These are phyloP conservation scores for Candida orba DNA, from an alignment of 805 yeast species.

Conservation along the genomic window DNA sequence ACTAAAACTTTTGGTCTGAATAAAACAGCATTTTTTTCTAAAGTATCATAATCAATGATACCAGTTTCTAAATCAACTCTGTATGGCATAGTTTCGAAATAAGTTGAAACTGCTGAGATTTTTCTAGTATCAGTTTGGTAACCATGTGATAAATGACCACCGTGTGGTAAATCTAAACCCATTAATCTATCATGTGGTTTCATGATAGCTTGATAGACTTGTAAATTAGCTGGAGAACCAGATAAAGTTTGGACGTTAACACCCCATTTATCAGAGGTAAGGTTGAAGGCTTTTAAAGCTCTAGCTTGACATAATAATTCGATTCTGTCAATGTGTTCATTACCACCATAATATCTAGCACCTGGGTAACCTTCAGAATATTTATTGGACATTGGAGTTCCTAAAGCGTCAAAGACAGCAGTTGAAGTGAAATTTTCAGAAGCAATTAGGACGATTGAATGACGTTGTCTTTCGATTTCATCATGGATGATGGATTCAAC, in stretches of 20 bases:
- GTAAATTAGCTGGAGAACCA: slow-evolving; percentile 95
- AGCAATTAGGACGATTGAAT: slow-evolving; percentile 87
- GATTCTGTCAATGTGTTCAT: slow-evolving; percentile 86
- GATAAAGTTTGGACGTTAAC: slow-evolving; percentile 93
- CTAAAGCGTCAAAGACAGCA: slow-evolving; percentile 89
- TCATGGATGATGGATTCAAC: slow-evolving; percentile 68
- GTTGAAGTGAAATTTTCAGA: slow-evolving; percentile 95
- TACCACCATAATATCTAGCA: slow-evolving; percentile 97
- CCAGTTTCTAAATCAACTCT: slow-evolving; percentile 84
- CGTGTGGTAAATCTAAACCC: slow-evolving; percentile 98
- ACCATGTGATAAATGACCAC: slow-evolving; percentile 97
- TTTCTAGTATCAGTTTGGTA: slow-evolving; percentile 87
- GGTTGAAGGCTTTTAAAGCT: slow-evolving; percentile 76
- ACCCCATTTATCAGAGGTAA: slow-evolving; percentile 86
- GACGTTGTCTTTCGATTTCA: slow-evolving; percentile 82
- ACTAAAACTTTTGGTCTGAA: slow-evolving; percentile 93
- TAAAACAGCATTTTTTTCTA: slow-evolving; percentile 73
- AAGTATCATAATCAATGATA: slow-evolving; percentile 81
- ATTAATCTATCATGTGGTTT: slow-evolving; percentile 87
- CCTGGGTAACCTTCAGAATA: slow-evolving; percentile 99
- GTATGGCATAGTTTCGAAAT: slow-evolving; percentile 97
- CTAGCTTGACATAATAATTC: slow-evolving; percentile 87
- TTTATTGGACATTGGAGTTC: slow-evolving; percentile 96
- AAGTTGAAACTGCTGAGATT: slow-evolving; percentile 86
- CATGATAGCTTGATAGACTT: slow-evolving; percentile 84